These are phyloP conservation scores for Favolaschia claudopus DNA, from an alignment of 768 basidiomycete genomes.

Conservation along the genomic window DNA sequence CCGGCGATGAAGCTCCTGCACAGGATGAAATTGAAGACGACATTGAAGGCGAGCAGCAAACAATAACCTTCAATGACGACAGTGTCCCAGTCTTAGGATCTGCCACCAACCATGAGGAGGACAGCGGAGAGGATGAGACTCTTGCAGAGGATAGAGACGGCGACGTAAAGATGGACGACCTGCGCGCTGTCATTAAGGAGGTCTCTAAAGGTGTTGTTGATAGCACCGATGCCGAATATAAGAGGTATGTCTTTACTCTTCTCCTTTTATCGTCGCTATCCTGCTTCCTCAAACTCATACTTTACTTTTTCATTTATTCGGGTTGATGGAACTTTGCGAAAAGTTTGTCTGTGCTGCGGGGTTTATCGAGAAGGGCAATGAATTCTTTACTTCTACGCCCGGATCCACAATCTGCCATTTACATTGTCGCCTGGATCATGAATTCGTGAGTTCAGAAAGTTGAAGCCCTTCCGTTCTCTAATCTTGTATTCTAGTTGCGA, in stretches of 20 bases:
- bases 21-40: not conserved
- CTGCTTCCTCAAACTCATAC: too few species aligned
- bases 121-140: slow-evolving; percentile 10
- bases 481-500: slow-evolving; percentile 32
- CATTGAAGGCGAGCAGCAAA: slow-evolving; percentile 33
- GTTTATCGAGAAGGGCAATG: slow-evolving; percentile 18
- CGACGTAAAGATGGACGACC: slow-evolving; percentile 1
- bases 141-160: slow-evolving; percentile 12
- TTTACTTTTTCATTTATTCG: not conserved
- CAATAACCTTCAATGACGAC: slow-evolving; percentile 1
- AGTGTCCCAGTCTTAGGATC: too few species aligned
- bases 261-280: too few species aligned
- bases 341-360: slow-evolving; percentile 20
- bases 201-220: slow-evolving; percentile 42
- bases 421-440: slow-evolving; percentile 39
- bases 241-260: slow-evolving; percentile 28
- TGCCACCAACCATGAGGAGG: not conserved
- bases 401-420: slow-evolving; percentile 18
- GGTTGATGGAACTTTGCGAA: slow-evolving; percentile 27
- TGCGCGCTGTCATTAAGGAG: slow-evolving; percentile 23
- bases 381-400: slow-evolving; percentile 29
- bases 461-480: not conserved
- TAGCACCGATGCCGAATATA: slow-evolving; percentile 37
- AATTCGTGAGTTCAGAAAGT: slow-evolving; percentile 18
- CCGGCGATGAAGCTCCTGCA: too few species aligned